These are phyloP conservation scores for Cutaneotrichosporon dermatis DNA, from an alignment of 1,284 basidiomycete species.

Conservation along the genomic window DNA sequence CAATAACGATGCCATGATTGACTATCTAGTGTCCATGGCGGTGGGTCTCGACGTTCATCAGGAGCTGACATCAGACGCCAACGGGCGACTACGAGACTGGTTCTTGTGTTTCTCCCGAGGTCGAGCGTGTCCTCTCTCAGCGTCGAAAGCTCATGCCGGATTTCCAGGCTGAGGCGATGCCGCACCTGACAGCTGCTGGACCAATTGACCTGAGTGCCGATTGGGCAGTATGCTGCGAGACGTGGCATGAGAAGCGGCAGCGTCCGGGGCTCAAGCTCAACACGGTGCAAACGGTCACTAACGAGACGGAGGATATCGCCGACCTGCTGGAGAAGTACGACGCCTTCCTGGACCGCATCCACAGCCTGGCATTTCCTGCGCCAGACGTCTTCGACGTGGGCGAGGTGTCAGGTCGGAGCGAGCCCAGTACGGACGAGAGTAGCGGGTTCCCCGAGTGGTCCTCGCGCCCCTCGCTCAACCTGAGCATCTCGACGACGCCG, in stretches of 20 bases:
- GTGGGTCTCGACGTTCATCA: neutral
- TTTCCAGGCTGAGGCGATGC: constrained; percentile 16
- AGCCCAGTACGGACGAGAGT: neutral
- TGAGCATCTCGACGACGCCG: constrained; percentile 3
- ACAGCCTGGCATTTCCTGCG: constrained; percentile 8
- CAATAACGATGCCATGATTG: constrained; percentile 26
- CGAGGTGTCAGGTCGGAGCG: neutral
- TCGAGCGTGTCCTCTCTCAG: constrained; percentile 17
- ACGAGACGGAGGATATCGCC: constrained; percentile 4
- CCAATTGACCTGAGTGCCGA: constrained; percentile 27
- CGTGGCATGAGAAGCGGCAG: constrained; percentile 23
- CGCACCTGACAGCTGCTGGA: constrained; percentile 23
- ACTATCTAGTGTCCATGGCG: constrained; percentile 22
- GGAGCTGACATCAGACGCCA: constrained; percentile 11
- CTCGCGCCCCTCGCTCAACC: constrained; percentile 11
- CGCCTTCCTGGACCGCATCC: constrained; percentile 10
- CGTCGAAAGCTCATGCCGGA: constrained; percentile 13
- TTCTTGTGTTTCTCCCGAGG: neutral
- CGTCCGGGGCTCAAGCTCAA: constrained; percentile 12
- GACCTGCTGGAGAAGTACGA: constrained; percentile 9
- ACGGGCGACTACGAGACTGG: constrained; percentile 9
- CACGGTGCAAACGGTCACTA: neutral
- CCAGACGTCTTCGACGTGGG: neutral
- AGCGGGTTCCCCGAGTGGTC: neutral
- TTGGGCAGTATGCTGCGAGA: constrained; percentile 25